These are phyloP conservation scores for Takashimella koratensis DNA, from an alignment of 1,284 basidiomycete genomes.

Conservation along the genomic window DNA sequence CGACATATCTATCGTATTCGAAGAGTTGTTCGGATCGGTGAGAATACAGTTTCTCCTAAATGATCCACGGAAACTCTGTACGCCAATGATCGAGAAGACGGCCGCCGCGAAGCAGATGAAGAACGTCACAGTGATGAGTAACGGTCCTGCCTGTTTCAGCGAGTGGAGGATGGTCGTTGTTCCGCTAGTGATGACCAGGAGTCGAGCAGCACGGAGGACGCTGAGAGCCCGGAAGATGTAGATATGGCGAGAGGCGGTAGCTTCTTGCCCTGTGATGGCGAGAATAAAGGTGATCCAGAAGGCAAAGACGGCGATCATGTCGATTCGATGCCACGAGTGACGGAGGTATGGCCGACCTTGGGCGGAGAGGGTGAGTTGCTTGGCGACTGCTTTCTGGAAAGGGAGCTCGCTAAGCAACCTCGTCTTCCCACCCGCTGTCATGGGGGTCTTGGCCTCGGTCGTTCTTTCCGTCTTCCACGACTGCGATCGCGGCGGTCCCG, in stretches of 20 bases:
- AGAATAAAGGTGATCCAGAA: conserved; percentile 65
- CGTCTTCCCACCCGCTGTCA: background rate
- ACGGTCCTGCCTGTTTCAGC: conserved; percentile 82
- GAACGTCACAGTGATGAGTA: conserved; percentile 82
- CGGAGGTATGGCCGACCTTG: conserved; percentile 69
- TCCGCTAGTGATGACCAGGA: conserved; percentile 85
- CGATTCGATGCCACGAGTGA: conserved; percentile 91
- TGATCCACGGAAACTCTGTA: conserved; percentile 85
- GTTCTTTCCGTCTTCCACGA: background rate
- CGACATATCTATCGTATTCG: conserved; percentile 30
- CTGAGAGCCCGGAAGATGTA: conserved; percentile 87
- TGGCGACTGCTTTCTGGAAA: conserved; percentile 52
- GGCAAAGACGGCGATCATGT: conserved; percentile 69
- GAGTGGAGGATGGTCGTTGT: conserved; percentile 94
- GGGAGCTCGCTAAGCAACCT: conserved; percentile 45
- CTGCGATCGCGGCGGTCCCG: background rate
- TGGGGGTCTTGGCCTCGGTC: background rate
- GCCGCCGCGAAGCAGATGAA: conserved; percentile 88
- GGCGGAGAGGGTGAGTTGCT: conserved; percentile 42
- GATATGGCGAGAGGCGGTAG: conserved; percentile 62
- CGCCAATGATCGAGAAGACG: conserved; percentile 85
- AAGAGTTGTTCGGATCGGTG: conserved; percentile 46
- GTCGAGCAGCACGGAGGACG: conserved; percentile 75
- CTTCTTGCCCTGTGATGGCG: conserved; percentile 64
- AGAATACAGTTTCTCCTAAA: conserved; percentile 58